phyloP scores from a whole-genome alignment of 2,329 filamentous ascomycete species.

The Cordyceps fumosorosea region DNA sequence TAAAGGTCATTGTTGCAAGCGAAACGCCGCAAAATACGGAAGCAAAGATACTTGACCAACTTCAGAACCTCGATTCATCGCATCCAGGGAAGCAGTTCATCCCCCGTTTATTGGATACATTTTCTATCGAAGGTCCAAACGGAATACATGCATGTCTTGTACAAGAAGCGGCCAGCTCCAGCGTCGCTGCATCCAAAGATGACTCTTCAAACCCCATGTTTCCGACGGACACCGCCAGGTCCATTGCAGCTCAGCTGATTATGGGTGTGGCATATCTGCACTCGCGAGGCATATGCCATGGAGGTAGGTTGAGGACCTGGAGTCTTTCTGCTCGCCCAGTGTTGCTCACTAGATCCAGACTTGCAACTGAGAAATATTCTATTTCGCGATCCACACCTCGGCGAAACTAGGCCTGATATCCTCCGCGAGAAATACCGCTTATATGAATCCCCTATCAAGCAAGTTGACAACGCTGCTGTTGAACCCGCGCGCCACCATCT shows the following conservation, averaged over 20 bases:
- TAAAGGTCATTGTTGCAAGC: conserved; percentile 25
- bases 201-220: conserved; percentile 9
- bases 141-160: conserved; percentile 19
- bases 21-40: conserved; percentile 9
- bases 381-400: neutral
- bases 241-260: conserved; percentile 15
- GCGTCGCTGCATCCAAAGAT: conserved; percentile 14
- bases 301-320: neutral
- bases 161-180: conserved; percentile 19
- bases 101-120: conserved; percentile 17
- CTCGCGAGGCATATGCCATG: conserved; percentile 11
- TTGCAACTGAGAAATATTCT: conserved; percentile 26
- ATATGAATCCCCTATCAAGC: conserved; percentile 12
- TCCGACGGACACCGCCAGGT: conserved; percentile 4
- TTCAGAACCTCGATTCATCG: neutral
- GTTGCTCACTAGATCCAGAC: conserved; percentile 13
- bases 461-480: conserved; percentile 14
- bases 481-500: conserved; percentile 19
- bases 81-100: conserved; percentile 7
- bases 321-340: neutral
- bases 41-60: neutral
- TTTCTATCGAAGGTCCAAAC: conserved; percentile 18
- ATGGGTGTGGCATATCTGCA: conserved; percentile 23
- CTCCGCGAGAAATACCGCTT: conserved; percentile 15
- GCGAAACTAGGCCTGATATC: conserved; percentile 7